A percentile compares a stretch with the other conserved stretches of the same genome.
Evolutionary conservation across 345 rosid species (phyloP).

Genomic region (Linum trigynum): DNA sequence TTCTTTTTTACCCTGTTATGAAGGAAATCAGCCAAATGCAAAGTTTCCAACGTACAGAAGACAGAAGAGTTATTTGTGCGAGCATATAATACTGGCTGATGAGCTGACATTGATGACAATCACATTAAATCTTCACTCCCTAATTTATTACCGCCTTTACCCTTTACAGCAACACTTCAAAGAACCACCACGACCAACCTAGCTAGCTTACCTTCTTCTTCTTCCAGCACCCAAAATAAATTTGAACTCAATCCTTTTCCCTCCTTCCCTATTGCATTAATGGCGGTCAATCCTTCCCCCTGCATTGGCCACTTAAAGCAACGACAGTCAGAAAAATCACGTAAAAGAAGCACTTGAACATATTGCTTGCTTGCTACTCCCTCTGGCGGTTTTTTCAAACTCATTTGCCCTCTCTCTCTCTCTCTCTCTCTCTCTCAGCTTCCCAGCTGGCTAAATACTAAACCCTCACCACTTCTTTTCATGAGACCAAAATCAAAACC

Average conservation of each 20-base stretch:
- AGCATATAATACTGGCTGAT: neutral
- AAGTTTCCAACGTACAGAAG: neutral
- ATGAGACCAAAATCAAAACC: constrained; percentile 8
- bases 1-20: too few species aligned
- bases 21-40: too few species aligned
- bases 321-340: constrained; percentile 25
- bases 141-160: constrained; percentile 17
- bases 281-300: neutral
- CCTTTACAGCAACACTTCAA: neutral
- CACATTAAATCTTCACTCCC: constrained; percentile 28
- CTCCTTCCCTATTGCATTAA: neutral
- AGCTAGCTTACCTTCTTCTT: neutral
- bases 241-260: constrained; percentile 7
- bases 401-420: neutral
- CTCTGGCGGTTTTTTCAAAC: neutral
- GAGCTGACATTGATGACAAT: constrained; percentile 27
- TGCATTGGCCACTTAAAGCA: constrained; percentile 12
- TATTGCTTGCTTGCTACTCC: constrained; percentile 9
- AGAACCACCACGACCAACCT: too few species aligned
- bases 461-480: constrained; percentile 2
- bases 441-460: too few species aligned
- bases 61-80: neutral
- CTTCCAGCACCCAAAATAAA: neutral
- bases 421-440: neutral
- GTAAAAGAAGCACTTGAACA: constrained; percentile 27